Percentiles rank a stretch among this genome's conserved stretches.
phyloP scores from a whole-genome alignment of 1,284 basidiomycete genomes.

The Neonothopanus nambi region DNA sequence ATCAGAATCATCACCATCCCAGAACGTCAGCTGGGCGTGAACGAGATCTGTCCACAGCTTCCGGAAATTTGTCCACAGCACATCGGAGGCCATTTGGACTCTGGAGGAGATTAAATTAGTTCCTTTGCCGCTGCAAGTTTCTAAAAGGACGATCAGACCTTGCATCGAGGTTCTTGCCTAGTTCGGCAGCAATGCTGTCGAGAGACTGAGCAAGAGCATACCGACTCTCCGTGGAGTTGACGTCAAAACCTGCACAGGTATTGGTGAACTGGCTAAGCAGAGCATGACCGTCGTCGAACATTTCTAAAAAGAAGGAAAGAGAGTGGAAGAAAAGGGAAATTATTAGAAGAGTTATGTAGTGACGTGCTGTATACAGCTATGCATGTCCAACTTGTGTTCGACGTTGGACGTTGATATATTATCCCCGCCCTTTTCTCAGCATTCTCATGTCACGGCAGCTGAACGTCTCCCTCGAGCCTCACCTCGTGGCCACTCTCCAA shows the following conservation, averaged over 20 bases:
- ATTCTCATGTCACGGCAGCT: slow-evolving; percentile 6
- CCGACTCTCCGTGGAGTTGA: slow-evolving; percentile 32
- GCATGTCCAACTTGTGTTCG: too few species aligned
- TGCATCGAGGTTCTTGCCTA: slow-evolving; percentile 43
- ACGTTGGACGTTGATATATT: too few species aligned
- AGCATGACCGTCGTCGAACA: slow-evolving; percentile 17
- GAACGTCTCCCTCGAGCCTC: slow-evolving; percentile 63
- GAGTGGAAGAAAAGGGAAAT: background rate
- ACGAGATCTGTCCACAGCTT: slow-evolving; percentile 54
- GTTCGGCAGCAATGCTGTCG: slow-evolving; percentile 44
- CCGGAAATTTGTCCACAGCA: slow-evolving; percentile 53
- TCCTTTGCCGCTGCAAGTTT: background rate
- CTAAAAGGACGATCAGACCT: slow-evolving; percentile 36
- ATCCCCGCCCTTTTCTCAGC: too few species aligned
- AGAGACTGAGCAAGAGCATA: slow-evolving; percentile 35
- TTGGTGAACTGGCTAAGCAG: slow-evolving; percentile 34
- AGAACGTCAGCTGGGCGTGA: slow-evolving; percentile 44
- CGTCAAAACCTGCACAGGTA: slow-evolving; percentile 38
- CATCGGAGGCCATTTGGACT: slow-evolving; percentile 41
- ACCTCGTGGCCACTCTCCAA: slow-evolving; percentile 52
- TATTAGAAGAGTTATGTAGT: too few species aligned
- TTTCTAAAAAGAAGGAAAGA: slow-evolving; percentile 1
- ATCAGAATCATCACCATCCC: slow-evolving; percentile 47
- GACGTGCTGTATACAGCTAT: too few species aligned
- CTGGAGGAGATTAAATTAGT: slow-evolving; percentile 30